Base-by-base conservation (phyloP, 768 basidiomycete species). In the Pseudohyphozyma bogoriensis region DNA sequence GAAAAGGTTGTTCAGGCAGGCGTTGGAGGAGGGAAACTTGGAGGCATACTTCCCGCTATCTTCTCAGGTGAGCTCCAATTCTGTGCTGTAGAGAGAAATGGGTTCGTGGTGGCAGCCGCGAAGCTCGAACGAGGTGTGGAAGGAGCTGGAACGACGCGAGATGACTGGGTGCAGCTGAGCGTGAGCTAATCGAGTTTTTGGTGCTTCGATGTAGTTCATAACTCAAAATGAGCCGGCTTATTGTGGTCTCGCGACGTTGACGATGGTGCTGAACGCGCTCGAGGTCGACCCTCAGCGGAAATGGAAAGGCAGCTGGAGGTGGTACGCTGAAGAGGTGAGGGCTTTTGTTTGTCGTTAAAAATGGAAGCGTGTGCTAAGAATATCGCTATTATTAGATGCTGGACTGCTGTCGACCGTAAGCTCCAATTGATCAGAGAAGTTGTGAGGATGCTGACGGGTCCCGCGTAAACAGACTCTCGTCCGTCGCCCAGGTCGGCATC, bases 141-240 rank as follows among this genome's bases (percentile, higher is more conserved):
- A 44, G 42, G 10, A 8, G 15, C 12, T 8, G 42, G 22, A 44
- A 44, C 12, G 13, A 8, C 42, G 13, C 15, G 8, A n/a, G 42
- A 12, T 44, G 12, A 12, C 12, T 8, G n/a, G 42, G 13, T 8
- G 42, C n/a, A n/a, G 12, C 42, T 8, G 8, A n/a, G 12, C n/a
- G 18, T 24, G 22, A 4, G 45, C n/a, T 6, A 0, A 24, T 18
- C 24, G 22, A 10, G 2, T 9, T 22, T 55, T 18, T 9, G 29
- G 16, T 22, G 22, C 13, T 26, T 8, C 31, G n/a, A 33, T 1
- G 22, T 49, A 50, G 24, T 51, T 68, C 16, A n/a, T 59, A 16
- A 68, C 62, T 15, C 69, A 70, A 51, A 60, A 66, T 31, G 69
- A 70, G 18, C 67, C 69, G 0, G 69, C 69, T 0, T 70, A 39